Evolutionary conservation across 805 yeast species (phyloP), one percentile per base, ranked within the genome.

Genomic region (Candida xiaguanensis): DNA sequence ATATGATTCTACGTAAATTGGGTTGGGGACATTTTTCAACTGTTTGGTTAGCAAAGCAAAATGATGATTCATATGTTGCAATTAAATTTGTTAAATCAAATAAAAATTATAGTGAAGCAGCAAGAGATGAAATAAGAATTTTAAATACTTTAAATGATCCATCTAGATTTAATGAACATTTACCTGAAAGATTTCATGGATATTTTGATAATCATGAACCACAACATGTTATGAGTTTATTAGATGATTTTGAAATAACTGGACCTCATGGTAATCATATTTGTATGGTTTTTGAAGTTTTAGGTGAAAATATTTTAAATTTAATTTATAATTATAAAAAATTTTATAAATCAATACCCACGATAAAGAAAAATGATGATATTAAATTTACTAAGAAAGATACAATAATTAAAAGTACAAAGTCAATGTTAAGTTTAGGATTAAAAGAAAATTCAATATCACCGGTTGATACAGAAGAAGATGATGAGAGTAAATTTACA

Each of bases 21-120:
- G 87, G 87, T 2, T 78, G 84, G 84, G 86, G 87, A 25, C 84
- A 80, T 51, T 80, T 80, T 49, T 75, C 82, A 28, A 79, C 85
- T 1, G 86, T 80, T n/a, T 80, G 85, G 85, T 56, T 80, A 20
- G 83, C 83, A 1, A 52, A 48, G 30, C 40, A 48, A 11, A 43
- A 42, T 8, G 20, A 47, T 27, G 61, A 63, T 13, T 52, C 64
- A 20, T 81, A 77, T 49, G 82, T 77, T 41, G 85, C 85, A 16
- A 65, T 80, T 48, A 80, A 80, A 51, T 74, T 80, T 45, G 83
- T 80, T 14, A 67, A 79, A 44, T 70, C 81, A 2, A 68, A 74
- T 19, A 56, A 63, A 25, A 70, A 67, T 52, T 80, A 77, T 55
- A 61, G 71, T 14, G 81, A 78, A 45, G 80, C 85, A n/a, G 85